Percentiles rank a stretch among this genome's conserved stretches.
phyloP scores from a whole-genome alignment of 1,139 yeast species.

The Protomyces pachydermus region DNA sequence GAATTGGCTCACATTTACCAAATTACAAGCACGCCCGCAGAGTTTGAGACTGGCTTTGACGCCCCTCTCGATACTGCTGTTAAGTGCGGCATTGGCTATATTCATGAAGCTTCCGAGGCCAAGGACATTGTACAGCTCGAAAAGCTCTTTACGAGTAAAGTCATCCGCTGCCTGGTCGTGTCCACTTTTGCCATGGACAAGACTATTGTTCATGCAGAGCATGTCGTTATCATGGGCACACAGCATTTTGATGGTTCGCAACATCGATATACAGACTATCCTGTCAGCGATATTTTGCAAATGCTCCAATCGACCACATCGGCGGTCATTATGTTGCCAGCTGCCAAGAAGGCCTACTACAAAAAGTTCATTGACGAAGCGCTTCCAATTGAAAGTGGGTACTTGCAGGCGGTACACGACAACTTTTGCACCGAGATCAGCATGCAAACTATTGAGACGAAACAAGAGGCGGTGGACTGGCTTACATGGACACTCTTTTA shows the following conservation, averaged over 20 bases:
- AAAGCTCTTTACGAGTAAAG: constrained; percentile 49
- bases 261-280: constrained; percentile 63
- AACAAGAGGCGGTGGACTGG: constrained; percentile 91
- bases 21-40: constrained; percentile 36
- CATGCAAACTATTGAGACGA: constrained; percentile 55
- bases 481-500: constrained; percentile 78
- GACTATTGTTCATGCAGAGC: constrained; percentile 49
- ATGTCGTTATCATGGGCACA: constrained; percentile 66
- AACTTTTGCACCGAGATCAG: constrained; percentile 67
- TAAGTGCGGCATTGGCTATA: constrained; percentile 62
- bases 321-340: constrained; percentile 56
- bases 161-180: constrained; percentile 53
- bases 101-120: constrained; percentile 55
- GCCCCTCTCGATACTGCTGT: constrained; percentile 45
- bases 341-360: constrained; percentile 58
- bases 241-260: constrained; percentile 68
- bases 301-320: constrained; percentile 33
- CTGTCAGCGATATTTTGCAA: constrained; percentile 53
- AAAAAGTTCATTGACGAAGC: constrained; percentile 67
- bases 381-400: constrained; percentile 75
- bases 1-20: constrained; percentile 41
- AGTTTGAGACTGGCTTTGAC: constrained; percentile 38
- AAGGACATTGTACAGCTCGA: constrained; percentile 55
- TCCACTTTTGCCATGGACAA: constrained; percentile 53
- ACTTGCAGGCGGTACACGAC: constrained; percentile 58